Percentiles rank a stretch among this genome's conserved stretches.
These are phyloP conservation scores for Pyrenula massariospora DNA, from an alignment of 495 filamentous ascomycete genomes.

Conservation along the genomic window DNA sequence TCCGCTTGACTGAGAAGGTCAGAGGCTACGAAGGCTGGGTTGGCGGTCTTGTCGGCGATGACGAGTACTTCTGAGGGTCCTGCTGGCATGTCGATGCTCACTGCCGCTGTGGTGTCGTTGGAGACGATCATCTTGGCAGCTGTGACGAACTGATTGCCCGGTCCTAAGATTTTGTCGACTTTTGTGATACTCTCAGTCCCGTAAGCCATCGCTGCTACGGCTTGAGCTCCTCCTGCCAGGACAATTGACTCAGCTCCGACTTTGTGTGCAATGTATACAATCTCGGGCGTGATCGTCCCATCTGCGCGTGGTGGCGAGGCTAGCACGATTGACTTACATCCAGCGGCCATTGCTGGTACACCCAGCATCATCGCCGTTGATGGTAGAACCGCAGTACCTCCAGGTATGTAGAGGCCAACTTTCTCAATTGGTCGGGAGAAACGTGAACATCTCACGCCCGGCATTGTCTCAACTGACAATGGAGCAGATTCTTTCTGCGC, in stretches of 20 bases:
- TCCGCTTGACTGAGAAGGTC: conserved; percentile 93
- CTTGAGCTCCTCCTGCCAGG: conserved; percentile 89
- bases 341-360: conserved; percentile 92
- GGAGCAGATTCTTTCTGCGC: conserved; percentile 70
- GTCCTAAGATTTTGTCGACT: conserved; percentile 97
- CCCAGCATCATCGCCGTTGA: conserved; percentile 96
- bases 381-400: conserved; percentile 89
- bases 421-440: conserved; percentile 88
- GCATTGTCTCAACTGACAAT: conserved; percentile 88
- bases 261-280: conserved; percentile 97
- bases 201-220: conserved; percentile 66
- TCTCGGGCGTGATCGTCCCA: conserved; percentile 86
- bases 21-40: conserved; percentile 89
- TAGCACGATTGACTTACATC: conserved; percentile 89
- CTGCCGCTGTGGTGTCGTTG: conserved; percentile 89
- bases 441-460: conserved; percentile 85
- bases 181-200: conserved; percentile 71
- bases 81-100: conserved; percentile 97
- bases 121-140: conserved; percentile 95
- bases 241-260: conserved; percentile 92
- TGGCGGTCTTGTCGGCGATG: conserved; percentile 79
- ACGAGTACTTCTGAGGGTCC: conserved; percentile 95
- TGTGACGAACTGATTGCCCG: conserved; percentile 97
- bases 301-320: conserved; percentile 85
- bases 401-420: conserved; percentile 89